Evolutionary conservation across 2,329 filamentous ascomycete species (phyloP).

Genomic region (Ilyonectria robusta): DNA sequence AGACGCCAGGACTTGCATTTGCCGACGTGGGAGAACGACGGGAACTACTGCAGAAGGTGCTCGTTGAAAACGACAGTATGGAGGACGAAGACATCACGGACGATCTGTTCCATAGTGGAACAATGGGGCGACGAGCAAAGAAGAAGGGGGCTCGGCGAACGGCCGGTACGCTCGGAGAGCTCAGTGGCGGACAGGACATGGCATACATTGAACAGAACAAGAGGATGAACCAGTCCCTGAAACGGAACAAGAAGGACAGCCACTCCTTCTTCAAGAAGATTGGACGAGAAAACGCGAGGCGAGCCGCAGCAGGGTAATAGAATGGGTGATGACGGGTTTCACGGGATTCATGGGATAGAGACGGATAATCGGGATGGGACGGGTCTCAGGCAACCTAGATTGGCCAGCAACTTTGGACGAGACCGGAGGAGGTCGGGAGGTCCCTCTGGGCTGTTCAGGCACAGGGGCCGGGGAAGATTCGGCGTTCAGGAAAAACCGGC

Average conservation of each 20-base stretch:
- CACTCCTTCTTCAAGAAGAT: conserved; percentile 60
- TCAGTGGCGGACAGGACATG: conserved; percentile 96
- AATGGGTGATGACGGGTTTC: neutral
- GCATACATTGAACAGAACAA: conserved; percentile 92
- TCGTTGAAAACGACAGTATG: conserved; percentile 86
- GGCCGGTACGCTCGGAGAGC: conserved; percentile 86
- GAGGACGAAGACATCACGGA: conserved; percentile 77
- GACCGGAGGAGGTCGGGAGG: conserved; percentile 21
- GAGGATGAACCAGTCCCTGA: conserved; percentile 68
- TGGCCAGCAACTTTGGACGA: conserved; percentile 21
- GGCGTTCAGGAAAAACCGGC: conserved; percentile 40
- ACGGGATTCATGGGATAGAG: conserved; percentile 6
- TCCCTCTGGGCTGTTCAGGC: conserved; percentile 19
- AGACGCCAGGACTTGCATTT: conserved; percentile 85
- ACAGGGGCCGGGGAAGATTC: conserved; percentile 40
- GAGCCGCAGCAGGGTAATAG: conserved; percentile 51
- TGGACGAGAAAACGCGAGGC: conserved; percentile 57
- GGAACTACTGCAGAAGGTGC: conserved; percentile 89
- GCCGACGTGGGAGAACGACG: conserved; percentile 83
- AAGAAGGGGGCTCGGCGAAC: conserved; percentile 80
- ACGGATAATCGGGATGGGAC: neutral
- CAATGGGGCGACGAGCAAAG: conserved; percentile 63
- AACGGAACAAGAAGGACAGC: conserved; percentile 58
- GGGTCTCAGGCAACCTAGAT: conserved; percentile 23
- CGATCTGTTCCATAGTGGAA: conserved; percentile 58